Evolutionary conservation across 73 alveolate genomes (phyloP).

Genomic region (Stentor coeruleus): DNA sequence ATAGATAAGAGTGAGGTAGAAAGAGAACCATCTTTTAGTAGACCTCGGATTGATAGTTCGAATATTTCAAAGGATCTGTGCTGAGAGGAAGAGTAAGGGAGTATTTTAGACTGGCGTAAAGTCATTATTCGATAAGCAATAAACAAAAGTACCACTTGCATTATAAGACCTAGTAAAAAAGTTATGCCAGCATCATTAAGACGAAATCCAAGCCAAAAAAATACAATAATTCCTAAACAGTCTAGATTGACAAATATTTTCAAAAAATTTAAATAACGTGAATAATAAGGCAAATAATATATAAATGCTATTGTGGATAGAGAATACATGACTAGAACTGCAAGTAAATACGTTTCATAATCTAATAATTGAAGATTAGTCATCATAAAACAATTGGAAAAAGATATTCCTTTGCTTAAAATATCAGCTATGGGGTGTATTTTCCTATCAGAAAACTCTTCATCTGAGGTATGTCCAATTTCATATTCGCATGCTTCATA

Average conservation of each 20-base stretch:
- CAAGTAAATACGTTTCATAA: neutral
- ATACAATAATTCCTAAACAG: neutral
- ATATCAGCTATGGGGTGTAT: neutral
- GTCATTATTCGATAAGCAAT: neutral
- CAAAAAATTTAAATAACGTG: neutral
- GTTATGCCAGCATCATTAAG: neutral
- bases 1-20: too few relatives aligned
- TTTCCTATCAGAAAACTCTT: neutral
- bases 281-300: neutral
- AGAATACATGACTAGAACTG: neutral
- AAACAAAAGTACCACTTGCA: too few relatives aligned
- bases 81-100: neutral
- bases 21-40: too few relatives aligned
- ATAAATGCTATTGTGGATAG: neutral
- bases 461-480: neutral
- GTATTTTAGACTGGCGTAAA: neutral
- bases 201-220: neutral
- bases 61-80: neutral
- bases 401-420: too few relatives aligned
- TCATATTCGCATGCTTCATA: neutral
- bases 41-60: neutral
- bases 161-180: too few relatives aligned
- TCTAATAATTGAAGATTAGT: neutral
- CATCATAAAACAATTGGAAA: too few relatives aligned
- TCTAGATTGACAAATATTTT: too few relatives aligned